A percentile compares a stretch with the other conserved stretches of the same genome.
phyloP scores from a whole-genome alignment of 805 yeast genomes.

The Candida qinlingensis region DNA sequence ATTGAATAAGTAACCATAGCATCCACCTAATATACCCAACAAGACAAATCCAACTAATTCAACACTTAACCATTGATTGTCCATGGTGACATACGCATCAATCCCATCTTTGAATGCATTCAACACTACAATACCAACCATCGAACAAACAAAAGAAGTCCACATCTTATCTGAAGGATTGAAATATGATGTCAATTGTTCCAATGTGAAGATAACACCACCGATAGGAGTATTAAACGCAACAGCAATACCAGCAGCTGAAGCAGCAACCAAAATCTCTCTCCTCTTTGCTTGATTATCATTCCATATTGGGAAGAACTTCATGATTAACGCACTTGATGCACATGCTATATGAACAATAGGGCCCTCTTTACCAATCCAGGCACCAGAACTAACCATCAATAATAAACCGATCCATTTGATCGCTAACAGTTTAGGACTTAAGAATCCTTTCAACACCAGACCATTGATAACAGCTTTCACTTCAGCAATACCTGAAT shows the following conservation, averaged over 20 bases:
- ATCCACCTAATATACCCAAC: slow-evolving; percentile 67
- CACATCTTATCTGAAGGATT: slow-evolving; percentile 65
- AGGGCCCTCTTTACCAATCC: slow-evolving; percentile 88
- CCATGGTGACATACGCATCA: slow-evolving; percentile 61
- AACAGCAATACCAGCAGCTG: slow-evolving; percentile 79
- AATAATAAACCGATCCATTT: slow-evolving; percentile 57
- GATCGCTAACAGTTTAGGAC: slow-evolving; percentile 42
- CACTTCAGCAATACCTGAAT: slow-evolving; percentile 72
- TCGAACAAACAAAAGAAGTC: slow-evolving; percentile 79
- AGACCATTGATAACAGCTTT: slow-evolving; percentile 65
- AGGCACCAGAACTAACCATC: slow-evolving; percentile 69
- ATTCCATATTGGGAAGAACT: slow-evolving; percentile 25
- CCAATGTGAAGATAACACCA: slow-evolving; percentile 76
- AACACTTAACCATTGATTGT: slow-evolving; percentile 66
- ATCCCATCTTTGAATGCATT: slow-evolving; percentile 41
- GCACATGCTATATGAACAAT: slow-evolving; percentile 74
- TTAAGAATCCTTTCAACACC: slow-evolving; percentile 47
- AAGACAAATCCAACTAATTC: slow-evolving; percentile 71
- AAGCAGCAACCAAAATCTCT: slow-evolving; percentile 66
- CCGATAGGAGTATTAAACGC: slow-evolving; percentile 88
- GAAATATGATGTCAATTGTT: slow-evolving; percentile 60
- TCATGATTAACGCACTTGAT: slow-evolving; percentile 37
- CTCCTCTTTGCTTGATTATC: slow-evolving; percentile 56
- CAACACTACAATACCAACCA: slow-evolving; percentile 60
- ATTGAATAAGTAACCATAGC: slow-evolving; percentile 52